Evolutionary conservation across 1,139 yeast species (phyloP), one percentile per base, ranked within the genome.

Genomic region (Saccharomycopsis hybrid): DNA sequence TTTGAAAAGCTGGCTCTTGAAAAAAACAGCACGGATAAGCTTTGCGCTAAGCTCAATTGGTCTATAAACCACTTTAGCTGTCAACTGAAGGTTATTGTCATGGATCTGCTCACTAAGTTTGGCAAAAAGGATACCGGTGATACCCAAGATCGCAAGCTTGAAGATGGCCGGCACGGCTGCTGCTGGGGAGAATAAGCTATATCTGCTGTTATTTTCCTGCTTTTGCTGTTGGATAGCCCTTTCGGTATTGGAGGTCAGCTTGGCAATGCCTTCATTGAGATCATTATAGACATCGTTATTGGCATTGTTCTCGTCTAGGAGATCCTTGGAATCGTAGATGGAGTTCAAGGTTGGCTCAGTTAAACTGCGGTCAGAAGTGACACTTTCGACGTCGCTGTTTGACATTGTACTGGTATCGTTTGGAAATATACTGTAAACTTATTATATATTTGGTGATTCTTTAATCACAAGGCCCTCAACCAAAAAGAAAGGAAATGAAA

Each of bases 11-110:
- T 36, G 39, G 39, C 24, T 24, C n/a, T 5, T 9, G 9, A 24
- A 11, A 7, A 31, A 8, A 11, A 36, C 9, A n/a, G 9, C 9
- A 27, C 39, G 25, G n/a, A 25, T 30, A n/a, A 38, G n/a, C 28
- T 37, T 42, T 8, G 43, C 18, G 18, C 32, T 35, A 18, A 47
- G 18, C 3, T 24, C 43, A 42, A 47, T 55, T 11, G 72, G 72
- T 50, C 63, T 60, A 3, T 68, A 61, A 1, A 68, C 65, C 38
- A 64, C 54, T 40, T 62, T 60, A 3, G 62, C 43, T 9, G 58
- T 52, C 29, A 66, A 58, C 33, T 63, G 60, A 13, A 56, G 59
- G 49, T 64, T 65, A 48, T 65, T 64, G 49, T 66, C 70, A 50
- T 63, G 67, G 37, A 67, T 57, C 43, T 65, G 62, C 32, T 61